A percentile compares a stretch with the other conserved stretches of the same genome.
phyloP scores from a whole-genome alignment of 2,329 filamentous ascomycete genomes.

The Elsinoe fawcettii region DNA sequence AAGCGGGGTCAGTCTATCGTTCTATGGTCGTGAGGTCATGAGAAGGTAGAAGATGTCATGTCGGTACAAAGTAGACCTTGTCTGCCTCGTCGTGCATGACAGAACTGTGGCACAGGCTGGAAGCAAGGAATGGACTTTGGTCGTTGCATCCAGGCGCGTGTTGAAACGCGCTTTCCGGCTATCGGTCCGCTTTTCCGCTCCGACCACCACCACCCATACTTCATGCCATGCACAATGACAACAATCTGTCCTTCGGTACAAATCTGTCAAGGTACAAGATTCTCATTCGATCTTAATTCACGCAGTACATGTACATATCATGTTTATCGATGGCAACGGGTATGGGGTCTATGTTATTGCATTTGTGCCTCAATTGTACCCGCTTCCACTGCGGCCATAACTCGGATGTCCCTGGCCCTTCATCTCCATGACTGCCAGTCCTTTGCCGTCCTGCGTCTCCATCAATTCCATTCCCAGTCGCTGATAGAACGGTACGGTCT shows the following conservation, averaged over 20 bases:
- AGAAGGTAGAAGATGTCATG: not conserved
- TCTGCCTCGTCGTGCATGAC: not conserved
- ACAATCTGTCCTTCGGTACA: too few species aligned
- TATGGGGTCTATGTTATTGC: too few species aligned
- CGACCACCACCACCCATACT: not conserved
- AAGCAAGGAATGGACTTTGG: constrained; percentile 5
- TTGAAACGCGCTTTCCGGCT: constrained; percentile 8
- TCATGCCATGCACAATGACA: too few species aligned
- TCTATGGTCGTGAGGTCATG: not conserved
- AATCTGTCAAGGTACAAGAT: too few species aligned
- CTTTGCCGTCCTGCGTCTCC: not conserved
- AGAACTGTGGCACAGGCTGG: not conserved
- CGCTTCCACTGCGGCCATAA: not conserved
- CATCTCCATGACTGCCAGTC: constrained; percentile 11
- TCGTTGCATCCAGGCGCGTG: constrained; percentile 2
- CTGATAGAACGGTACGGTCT: too few species aligned
- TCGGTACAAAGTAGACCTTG: not conserved
- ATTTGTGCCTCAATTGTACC: too few species aligned
- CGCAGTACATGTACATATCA: too few species aligned
- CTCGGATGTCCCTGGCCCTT: constrained; percentile 12
- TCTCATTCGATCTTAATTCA: too few species aligned
- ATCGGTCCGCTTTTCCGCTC: not conserved
- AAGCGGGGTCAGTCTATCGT: not conserved
- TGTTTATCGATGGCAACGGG: too few species aligned
- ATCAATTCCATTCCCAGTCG: too few species aligned